Conservation (phyloP, 2,329 filamentous ascomycete genomes). For the Dactylellina cionopaga region DNA sequence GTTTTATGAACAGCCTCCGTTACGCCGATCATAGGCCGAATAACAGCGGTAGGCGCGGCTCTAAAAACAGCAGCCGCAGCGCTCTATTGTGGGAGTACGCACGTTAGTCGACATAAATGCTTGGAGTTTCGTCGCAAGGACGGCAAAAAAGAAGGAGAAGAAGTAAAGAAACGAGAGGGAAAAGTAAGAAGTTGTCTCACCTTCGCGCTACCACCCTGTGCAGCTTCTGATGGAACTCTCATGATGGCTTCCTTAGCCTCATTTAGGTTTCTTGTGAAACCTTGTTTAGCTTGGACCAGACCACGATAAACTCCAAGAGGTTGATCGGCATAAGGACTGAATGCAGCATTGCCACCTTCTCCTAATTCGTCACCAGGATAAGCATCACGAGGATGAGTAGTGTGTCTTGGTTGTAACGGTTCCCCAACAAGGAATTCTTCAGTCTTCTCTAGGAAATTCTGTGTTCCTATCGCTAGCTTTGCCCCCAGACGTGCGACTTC, state of each 20-base stretch:
- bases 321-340: slow-evolving; percentile 93
- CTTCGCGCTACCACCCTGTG: slow-evolving; percentile 80
- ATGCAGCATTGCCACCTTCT: slow-evolving; percentile 75
- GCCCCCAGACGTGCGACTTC: slow-evolving; percentile 94
- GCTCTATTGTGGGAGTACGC: slow-evolving; percentile 64
- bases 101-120: slow-evolving; percentile 11
- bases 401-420: slow-evolving; percentile 59
- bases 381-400: slow-evolving; percentile 63
- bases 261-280: slow-evolving; percentile 86
- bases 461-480: slow-evolving; percentile 92
- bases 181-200: slow-evolving; percentile 27
- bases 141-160: not conserved
- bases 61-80: slow-evolving; percentile 80
- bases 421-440: slow-evolving; percentile 70
- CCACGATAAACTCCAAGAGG: slow-evolving; percentile 89
- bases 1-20: slow-evolving; percentile 89
- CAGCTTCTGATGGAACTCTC: slow-evolving; percentile 88
- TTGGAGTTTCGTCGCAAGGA: no score
- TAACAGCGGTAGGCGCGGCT: slow-evolving; percentile 89
- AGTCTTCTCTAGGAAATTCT: slow-evolving; percentile 88
- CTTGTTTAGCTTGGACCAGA: slow-evolving; percentile 80
- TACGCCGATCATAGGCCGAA: slow-evolving; percentile 88
- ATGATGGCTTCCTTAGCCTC: slow-evolving; percentile 90
- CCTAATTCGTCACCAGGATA: slow-evolving; percentile 73
- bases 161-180: not conserved